Percentiles rank a stretch among this genome's conserved stretches.
Conservation (phyloP, 176 grass and related monocot species). For the Pharus latifolius region DNA sequence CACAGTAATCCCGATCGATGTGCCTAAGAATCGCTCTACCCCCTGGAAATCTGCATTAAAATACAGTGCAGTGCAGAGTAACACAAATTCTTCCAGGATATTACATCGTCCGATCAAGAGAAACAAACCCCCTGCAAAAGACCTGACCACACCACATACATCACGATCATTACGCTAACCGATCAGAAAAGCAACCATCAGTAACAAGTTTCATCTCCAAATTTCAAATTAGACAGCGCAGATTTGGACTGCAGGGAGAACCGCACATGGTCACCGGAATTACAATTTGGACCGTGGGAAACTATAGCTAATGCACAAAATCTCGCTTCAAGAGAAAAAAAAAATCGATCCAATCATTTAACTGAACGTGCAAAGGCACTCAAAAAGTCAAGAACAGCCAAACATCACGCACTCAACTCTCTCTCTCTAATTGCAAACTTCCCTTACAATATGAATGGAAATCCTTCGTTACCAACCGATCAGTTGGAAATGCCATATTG, state of each 20-base stretch:
- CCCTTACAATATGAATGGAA: background rate
- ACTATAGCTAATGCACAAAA: background rate
- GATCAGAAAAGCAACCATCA: no score
- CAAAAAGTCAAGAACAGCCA: conserved; percentile 26
- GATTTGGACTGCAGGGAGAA: background rate
- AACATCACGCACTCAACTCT: conserved; percentile 1
- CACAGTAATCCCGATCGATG: no score
- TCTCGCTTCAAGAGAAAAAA: background rate
- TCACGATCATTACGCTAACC: background rate
- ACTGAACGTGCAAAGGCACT: conserved; percentile 13
- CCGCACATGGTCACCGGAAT: conserved; percentile 10
- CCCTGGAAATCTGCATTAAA: no score
- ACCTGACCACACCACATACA: no score
- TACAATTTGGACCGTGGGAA: background rate
- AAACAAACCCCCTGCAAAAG: no score
- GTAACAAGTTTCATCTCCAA: background rate
- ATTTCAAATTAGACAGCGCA: background rate
- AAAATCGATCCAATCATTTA: conserved; percentile 2
- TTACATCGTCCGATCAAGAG: no score
- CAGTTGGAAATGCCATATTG: background rate
- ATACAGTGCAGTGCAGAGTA: no score
- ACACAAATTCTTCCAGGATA: no score
- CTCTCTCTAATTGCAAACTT: background rate
- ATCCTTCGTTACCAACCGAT: background rate
- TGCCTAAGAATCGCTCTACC: no score